Evolutionary conservation across 805 yeast species (phyloP), one percentile per base, ranked within the genome.

Genomic region (Barnettozyma populi): DNA sequence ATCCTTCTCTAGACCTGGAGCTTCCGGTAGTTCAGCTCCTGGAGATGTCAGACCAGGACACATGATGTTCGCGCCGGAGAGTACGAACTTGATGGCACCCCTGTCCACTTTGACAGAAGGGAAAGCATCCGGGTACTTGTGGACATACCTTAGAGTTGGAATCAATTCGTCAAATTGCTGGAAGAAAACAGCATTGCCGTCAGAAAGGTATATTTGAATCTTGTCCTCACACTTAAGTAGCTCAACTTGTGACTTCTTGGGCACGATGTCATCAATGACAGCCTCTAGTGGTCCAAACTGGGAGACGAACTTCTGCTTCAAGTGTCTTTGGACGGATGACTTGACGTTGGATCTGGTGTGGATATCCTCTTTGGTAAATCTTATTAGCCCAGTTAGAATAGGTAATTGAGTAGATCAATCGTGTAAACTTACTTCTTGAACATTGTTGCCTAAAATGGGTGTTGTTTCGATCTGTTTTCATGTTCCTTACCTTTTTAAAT

Each of bases 21-120:
- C 83, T 21, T 82, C 90, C 19, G 97, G 96, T 51, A 90, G 71
- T 46, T 69, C 67, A 19, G 95, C 97, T 37, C 97, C 96, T 2
- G 84, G 75, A 18, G 94, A 82, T 0, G 96, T 89, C 53, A 89
- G 74, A 18, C 97, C 97, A 3, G 96, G 96, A 67, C 97, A 90
- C 98, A 90, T 90, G 60, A 90, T 86, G 61, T 90, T 90, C 25
- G 97, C 97, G 48, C 97, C 98, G 4, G 95, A 84, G n/a, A 90
- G 70, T 23, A 90, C 94, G 61, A 90, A 90, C 67, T 90, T 90
- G 64, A 90, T 90, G 44, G 98, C 98, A 49, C 98, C 98, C 63
- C 97, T 77, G 61, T 90, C 98, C 11, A 92, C 97, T 62, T 82
- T 86, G 39, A 90, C 95, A 32, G 78, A 70, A 20, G 97, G 97